Conservation (phyloP, 352 stramenopile genomes). For the Phytopythium montanum region DNA sequence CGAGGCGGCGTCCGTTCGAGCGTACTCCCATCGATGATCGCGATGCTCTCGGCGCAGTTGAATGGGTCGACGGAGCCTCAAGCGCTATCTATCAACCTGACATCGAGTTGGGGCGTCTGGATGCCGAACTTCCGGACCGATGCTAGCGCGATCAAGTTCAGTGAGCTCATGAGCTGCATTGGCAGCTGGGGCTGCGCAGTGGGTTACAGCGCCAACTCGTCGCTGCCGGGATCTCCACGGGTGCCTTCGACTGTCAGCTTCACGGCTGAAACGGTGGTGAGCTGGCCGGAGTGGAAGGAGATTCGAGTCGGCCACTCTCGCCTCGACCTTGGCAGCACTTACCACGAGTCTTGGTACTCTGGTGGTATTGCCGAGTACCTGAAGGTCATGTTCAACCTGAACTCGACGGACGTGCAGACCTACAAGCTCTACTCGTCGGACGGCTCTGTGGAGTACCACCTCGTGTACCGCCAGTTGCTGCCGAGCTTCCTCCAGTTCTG, state of each 20-base stretch:
- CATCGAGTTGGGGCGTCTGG: neutral
- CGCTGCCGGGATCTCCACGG: neutral
- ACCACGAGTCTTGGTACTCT: neutral
- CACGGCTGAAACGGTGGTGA: neutral
- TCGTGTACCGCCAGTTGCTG: neutral
- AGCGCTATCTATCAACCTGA: neutral
- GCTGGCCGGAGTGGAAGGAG: neutral
- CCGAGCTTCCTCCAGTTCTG: neutral
- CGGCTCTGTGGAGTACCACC: neutral
- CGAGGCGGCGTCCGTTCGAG: neutral
- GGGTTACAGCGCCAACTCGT: neutral
- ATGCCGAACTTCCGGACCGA: neutral
- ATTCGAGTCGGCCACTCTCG: neutral
- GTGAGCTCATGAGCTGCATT: neutral
- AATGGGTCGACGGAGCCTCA: neutral
- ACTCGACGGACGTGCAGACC: neutral
- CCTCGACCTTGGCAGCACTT: neutral
- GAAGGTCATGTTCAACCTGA: neutral
- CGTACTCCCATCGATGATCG: neutral
- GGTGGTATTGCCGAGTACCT: neutral
- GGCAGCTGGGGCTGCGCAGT: neutral
- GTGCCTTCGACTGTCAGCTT: neutral
- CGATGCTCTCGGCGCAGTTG: neutral
- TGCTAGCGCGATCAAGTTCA: neutral
- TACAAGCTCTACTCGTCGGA: neutral